Conservation (phyloP, 352 stramenopile genomes). For the Thalassiosira hispida region DNA sequence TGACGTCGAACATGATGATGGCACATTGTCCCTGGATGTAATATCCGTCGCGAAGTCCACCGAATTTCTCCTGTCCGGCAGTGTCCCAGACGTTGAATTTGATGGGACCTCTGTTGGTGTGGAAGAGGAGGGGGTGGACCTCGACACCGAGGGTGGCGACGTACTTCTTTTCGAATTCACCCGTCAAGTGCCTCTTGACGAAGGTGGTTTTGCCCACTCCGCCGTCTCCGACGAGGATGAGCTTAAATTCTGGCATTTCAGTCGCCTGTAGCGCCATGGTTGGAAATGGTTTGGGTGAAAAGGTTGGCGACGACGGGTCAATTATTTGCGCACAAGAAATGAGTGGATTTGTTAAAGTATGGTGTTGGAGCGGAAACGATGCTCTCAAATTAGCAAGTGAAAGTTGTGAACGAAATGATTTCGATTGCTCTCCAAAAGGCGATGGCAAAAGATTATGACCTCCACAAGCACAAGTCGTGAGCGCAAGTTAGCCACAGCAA, state of each 20-base stretch:
- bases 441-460: no score
- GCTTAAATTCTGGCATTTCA: slow-evolving; percentile 98
- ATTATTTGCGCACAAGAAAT: no score
- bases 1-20: slow-evolving; percentile 99
- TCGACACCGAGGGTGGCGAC: slow-evolving; percentile 99
- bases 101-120: slow-evolving; percentile 98
- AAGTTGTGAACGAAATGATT: no score
- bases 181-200: slow-evolving; percentile 99
- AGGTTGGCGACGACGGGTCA: no score
- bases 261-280: slow-evolving; percentile 21
- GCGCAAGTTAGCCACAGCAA: no score
- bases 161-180: slow-evolving; percentile 99
- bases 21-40: slow-evolving; percentile 99
- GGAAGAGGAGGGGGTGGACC: slow-evolving; percentile 98
- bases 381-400: no score
- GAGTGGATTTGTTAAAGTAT: no score
- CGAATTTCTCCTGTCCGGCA: slow-evolving; percentile 97
- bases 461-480: no score
- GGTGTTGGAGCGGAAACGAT: no score
- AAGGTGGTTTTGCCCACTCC: slow-evolving; percentile 99
- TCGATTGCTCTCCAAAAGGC: no score
- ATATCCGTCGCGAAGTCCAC: slow-evolving; percentile 85
- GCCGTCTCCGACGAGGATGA: slow-evolving; percentile 99
- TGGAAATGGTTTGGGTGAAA: no score
- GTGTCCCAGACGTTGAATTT: slow-evolving; percentile 99